Percentiles rank a stretch among this genome's conserved stretches.
phyloP scores from a whole-genome alignment of 2,329 filamentous ascomycete genomes.

The Aureobasidium sp. region DNA sequence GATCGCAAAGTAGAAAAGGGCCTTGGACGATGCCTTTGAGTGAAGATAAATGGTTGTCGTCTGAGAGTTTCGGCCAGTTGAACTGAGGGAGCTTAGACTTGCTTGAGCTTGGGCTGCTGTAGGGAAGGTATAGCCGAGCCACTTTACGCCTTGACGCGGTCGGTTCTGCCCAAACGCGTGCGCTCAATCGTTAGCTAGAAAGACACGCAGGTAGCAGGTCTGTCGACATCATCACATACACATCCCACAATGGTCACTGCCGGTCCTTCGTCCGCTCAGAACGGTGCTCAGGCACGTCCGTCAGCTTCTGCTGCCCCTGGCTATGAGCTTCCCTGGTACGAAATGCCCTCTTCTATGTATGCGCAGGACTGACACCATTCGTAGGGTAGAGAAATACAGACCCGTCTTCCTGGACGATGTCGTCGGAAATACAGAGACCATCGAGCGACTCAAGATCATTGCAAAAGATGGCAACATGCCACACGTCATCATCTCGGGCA shows the following conservation, averaged over 20 bases:
- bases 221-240: background rate
- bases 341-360: background rate
- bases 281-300: constrained; percentile 35
- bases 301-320: constrained; percentile 35
- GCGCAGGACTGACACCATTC: constrained; percentile 6
- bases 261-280: constrained; percentile 35
- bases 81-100: background rate
- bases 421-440: constrained; percentile 95
- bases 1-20: background rate
- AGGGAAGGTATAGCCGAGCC: background rate
- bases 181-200: background rate
- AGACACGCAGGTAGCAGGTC: background rate
- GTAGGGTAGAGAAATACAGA: constrained; percentile 96
- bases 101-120: background rate
- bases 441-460: constrained; percentile 95
- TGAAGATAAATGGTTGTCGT: background rate
- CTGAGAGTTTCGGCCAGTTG: background rate
- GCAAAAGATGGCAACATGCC: constrained; percentile 99
- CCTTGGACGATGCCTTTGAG: too few relatives aligned
- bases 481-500: constrained; percentile 97
- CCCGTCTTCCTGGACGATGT: constrained; percentile 93
- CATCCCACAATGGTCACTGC: constrained; percentile 36
- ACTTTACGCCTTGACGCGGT: background rate
- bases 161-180: background rate
- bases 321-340: constrained; percentile 75